These are phyloP conservation scores for Suillus subalutaceus DNA, from an alignment of 768 basidiomycete species.

Conservation along the genomic window DNA sequence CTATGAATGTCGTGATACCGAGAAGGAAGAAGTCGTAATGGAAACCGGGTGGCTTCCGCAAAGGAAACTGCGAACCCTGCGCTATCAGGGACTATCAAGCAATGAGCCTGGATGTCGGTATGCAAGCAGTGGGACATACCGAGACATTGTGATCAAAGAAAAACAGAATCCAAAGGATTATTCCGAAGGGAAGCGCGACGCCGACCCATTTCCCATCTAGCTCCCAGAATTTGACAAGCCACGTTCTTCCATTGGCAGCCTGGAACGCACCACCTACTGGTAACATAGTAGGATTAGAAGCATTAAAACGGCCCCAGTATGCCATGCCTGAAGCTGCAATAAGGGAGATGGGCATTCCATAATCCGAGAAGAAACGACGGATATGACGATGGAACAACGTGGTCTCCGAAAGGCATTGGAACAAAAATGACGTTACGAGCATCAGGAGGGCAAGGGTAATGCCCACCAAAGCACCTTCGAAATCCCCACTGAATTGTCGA, in stretches of 20 bases:
- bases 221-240: constrained; percentile 91
- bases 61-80: constrained; percentile 85
- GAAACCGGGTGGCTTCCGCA: constrained; percentile 88
- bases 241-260: constrained; percentile 70
- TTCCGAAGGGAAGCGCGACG: constrained; percentile 86
- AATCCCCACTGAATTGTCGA: constrained; percentile 56
- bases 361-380: constrained; percentile 79
- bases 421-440: constrained; percentile 74
- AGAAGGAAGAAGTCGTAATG: constrained; percentile 91
- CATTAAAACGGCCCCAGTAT: constrained; percentile 82
- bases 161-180: constrained; percentile 88
- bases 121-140: constrained; percentile 43
- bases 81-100: constrained; percentile 79
- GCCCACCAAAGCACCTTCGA: constrained; percentile 57
- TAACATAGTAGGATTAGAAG: constrained; percentile 61
- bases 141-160: constrained; percentile 97
- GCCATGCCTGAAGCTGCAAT: constrained; percentile 76
- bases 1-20: constrained; percentile 87
- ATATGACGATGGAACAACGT: constrained; percentile 73
- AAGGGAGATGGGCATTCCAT: constrained; percentile 89
- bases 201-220: constrained; percentile 88
- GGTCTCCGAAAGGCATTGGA: constrained; percentile 64
- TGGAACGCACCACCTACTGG: constrained; percentile 71
- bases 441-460: constrained; percentile 80
- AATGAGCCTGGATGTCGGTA: background rate